phyloP scores from a whole-genome alignment of 768 basidiomycete species.

The Suillus cothurnatus region DNA sequence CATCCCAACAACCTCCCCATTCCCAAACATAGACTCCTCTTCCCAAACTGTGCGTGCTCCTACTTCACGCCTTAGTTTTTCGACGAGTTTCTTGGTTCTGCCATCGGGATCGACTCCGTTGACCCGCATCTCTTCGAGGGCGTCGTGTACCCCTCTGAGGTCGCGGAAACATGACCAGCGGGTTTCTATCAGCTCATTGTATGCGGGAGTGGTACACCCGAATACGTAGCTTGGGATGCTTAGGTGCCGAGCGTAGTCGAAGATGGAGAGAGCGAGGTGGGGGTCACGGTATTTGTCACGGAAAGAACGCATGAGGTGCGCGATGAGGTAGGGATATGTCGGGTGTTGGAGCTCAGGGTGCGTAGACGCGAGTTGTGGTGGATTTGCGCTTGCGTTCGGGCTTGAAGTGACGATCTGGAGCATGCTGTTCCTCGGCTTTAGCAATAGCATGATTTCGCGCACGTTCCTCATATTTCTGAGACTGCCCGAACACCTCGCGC shows the following conservation, averaged over 20 bases:
- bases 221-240: slow-evolving; percentile 84
- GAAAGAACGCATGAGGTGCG: slow-evolving; percentile 75
- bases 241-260: slow-evolving; percentile 73
- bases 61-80: slow-evolving; percentile 63
- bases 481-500: slow-evolving; percentile 67
- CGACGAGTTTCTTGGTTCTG: slow-evolving; percentile 62
- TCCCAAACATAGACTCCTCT: slow-evolving; percentile 47
- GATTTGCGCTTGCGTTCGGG: background rate
- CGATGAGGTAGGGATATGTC: slow-evolving; percentile 75
- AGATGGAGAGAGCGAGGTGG: slow-evolving; percentile 78
- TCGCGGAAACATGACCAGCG: slow-evolving; percentile 86
- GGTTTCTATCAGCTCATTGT: slow-evolving; percentile 88
- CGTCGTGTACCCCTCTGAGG: slow-evolving; percentile 68
- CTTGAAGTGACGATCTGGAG: too few relatives aligned
- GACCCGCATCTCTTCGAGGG: slow-evolving; percentile 78
- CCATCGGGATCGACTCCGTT: slow-evolving; percentile 73
- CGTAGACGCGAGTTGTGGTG: background rate
- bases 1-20: slow-evolving; percentile 53
- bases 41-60: slow-evolving; percentile 55
- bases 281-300: slow-evolving; percentile 81
- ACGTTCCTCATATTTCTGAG: slow-evolving; percentile 49
- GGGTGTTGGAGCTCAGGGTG: slow-evolving; percentile 49
- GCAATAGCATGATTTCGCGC: slow-evolving; percentile 43
- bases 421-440: slow-evolving; percentile 16
- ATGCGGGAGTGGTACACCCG: slow-evolving; percentile 86